These are phyloP conservation scores for Flaveria robusta DNA, from an alignment of 129 eudicot genomes.

Conservation along the genomic window DNA sequence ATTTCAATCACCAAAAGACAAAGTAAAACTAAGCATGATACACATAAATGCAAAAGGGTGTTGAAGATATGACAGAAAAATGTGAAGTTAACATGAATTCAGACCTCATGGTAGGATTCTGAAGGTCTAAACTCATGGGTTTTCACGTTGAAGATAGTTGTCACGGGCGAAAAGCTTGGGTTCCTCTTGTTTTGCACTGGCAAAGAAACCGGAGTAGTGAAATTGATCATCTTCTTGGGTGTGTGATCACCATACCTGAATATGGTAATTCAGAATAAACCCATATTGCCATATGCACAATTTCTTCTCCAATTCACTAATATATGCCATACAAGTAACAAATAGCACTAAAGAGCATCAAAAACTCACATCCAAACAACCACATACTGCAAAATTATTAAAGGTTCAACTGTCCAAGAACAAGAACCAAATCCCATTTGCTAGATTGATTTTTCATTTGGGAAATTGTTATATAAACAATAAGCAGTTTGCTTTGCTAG, in stretches of 20 bases:
- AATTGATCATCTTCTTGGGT: slow-evolving; percentile 39
- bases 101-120: slow-evolving; percentile 64
- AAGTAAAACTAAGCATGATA: background rate
- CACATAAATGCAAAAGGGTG: slow-evolving; percentile 3
- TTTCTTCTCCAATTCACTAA: slow-evolving; percentile 53
- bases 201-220: slow-evolving; percentile 14
- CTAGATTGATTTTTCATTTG: too few species aligned
- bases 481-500: slow-evolving; percentile 6
- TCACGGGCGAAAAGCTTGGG: slow-evolving; percentile 47
- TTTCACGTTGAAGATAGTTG: slow-evolving; percentile 45
- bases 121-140: slow-evolving; percentile 42
- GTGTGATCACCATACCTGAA: slow-evolving; percentile 60
- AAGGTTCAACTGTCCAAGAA: background rate
- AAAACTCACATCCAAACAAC: slow-evolving; percentile 22
- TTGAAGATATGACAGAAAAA: slow-evolving; percentile 4
- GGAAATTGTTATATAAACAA: background rate
- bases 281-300: slow-evolving; percentile 54
- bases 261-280: slow-evolving; percentile 62
- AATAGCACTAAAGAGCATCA: slow-evolving; percentile 37
- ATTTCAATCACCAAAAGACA: slow-evolving; percentile 19
- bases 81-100: slow-evolving; percentile 21
- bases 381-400: background rate
- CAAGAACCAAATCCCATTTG: slow-evolving; percentile 30
- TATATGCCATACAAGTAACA: slow-evolving; percentile 31
- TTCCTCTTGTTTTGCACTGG: slow-evolving; percentile 38